Evolutionary conservation across 2,329 filamentous ascomycete species (phyloP), one percentile per base, ranked within the genome.

Genomic region (Fusarium nodosum): DNA sequence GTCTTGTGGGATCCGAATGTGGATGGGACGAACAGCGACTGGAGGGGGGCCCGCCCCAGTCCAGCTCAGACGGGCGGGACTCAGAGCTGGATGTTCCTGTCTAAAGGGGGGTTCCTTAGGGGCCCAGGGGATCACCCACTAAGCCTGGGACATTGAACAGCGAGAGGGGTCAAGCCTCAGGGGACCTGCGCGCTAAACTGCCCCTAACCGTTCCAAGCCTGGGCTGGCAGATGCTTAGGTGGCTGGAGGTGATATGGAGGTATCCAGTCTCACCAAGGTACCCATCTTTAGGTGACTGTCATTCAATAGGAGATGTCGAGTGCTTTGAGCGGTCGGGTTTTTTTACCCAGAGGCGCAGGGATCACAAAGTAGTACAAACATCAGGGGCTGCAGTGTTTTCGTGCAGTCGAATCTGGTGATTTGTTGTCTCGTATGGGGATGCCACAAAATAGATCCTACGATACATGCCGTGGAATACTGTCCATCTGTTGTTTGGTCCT

Each of bases 11-110:
- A 65, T 66, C 68, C 64, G 52, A 69, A 74, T 70, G 65, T 60
- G 70, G 72, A 74, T 68, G 65, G 60, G 72, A 73, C 60, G 72
- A 74, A 55, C 56, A 58, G 62, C 68, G 48, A 66, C 50, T 60
- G 55, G 52, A 61, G 56, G 56, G 56, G 61, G 65, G 50, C 56
- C 22, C 34, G 50, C 56, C 22, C 34, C 57, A 59, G 42, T 56
- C 57, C 31, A 50, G 47, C 22, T 50, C 31, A 50, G 47, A 50
- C 47, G 47, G 47, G 47, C 34, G 24, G 48, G 48, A 52, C 48
- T 41, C 48, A 52, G 48, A 52, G 48, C 48, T 52, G 48, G 48
- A 52, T n/a, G 48, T 52, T 52, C 41, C 24, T 44, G 41, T 44
- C 36, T 52, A 39, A 61, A 53, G 56, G 56, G 63, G 64, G 55